Percentiles rank a stretch among this genome's conserved stretches.
phyloP scores from a whole-genome alignment of 1,284 basidiomycete species.

The Boletellus deceptivus region DNA sequence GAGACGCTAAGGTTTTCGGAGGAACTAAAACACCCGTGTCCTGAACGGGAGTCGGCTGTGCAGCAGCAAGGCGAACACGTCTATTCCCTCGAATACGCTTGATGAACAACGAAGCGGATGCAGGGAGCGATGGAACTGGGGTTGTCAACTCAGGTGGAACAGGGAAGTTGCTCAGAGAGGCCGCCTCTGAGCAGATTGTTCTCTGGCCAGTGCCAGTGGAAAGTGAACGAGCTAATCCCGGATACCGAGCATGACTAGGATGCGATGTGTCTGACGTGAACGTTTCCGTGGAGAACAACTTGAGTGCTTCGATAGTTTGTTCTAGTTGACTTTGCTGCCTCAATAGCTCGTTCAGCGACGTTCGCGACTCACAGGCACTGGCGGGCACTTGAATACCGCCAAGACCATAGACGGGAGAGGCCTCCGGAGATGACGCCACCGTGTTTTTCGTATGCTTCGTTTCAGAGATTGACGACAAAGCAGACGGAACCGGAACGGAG shows the following conservation, averaged over 20 bases:
- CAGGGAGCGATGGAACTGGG: constrained; percentile 17
- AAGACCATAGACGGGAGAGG: constrained; percentile 51
- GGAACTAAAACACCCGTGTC: constrained; percentile 4
- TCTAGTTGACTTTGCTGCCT: constrained; percentile 66
- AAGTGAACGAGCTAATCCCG: constrained; percentile 17
- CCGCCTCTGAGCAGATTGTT: constrained; percentile 45
- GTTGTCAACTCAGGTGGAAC: constrained; percentile 48
- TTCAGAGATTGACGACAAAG: neutral
- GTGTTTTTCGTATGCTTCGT: neutral
- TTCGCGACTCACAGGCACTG: constrained; percentile 16
- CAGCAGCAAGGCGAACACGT: constrained; percentile 16
- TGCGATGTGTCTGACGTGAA: constrained; percentile 2
- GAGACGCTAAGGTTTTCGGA: constrained; percentile 6
- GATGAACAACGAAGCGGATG: constrained; percentile 12
- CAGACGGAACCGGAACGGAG: neutral
- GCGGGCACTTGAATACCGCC: constrained; percentile 34
- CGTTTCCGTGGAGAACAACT: constrained; percentile 42
- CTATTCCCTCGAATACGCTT: constrained; percentile 24
- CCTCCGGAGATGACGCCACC: constrained; percentile 13
- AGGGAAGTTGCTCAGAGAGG: constrained; percentile 67
- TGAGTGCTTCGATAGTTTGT: constrained; percentile 58
- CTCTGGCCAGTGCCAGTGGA: constrained; percentile 30
- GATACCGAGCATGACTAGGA: constrained; percentile 5
- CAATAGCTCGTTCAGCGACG: constrained; percentile 51
- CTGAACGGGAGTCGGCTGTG: constrained; percentile 1